Percentiles rank a stretch among this genome's conserved stretches.
These are phyloP conservation scores for Picochlorum sp. DNA, from an alignment of 139 green algal genomes.

Conservation along the genomic window DNA sequence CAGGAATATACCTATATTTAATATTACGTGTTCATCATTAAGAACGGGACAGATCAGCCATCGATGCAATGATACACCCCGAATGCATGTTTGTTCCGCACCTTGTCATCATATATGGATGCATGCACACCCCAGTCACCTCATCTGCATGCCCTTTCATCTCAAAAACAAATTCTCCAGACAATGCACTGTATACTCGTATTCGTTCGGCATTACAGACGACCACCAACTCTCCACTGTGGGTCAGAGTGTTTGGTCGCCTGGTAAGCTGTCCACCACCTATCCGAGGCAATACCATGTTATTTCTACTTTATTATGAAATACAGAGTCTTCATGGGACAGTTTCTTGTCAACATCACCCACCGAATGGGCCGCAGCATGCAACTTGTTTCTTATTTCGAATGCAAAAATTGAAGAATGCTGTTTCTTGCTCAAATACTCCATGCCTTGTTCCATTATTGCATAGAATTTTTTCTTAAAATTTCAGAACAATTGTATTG, in stretches of 20 bases:
- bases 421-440: too few relatives aligned
- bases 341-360: too few relatives aligned
- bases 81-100: slow-evolving; percentile 4
- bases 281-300: background rate
- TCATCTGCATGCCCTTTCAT: slow-evolving; percentile 33
- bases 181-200: slow-evolving; percentile 35
- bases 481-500: too few relatives aligned
- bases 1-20: slow-evolving; percentile 13
- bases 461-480: too few relatives aligned
- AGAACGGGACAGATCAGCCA: background rate
- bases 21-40: background rate
- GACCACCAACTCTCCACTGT: slow-evolving; percentile 37
- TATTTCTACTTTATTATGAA: background rate
- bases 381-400: too few relatives aligned
- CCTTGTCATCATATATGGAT: slow-evolving; percentile 28
- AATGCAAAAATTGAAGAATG: too few relatives aligned
- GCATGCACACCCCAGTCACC: slow-evolving; percentile 33
- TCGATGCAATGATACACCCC: too few relatives aligned
- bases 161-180: slow-evolving; percentile 27
- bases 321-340: too few relatives aligned
- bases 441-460: too few relatives aligned
- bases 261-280: slow-evolving; percentile 15
- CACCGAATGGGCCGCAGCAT: too few relatives aligned
- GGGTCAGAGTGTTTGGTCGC: slow-evolving; percentile 14
- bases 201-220: slow-evolving; percentile 28